Base-by-base conservation (phyloP, 163 green algal species). In the Chlorella variabilis region DNA sequence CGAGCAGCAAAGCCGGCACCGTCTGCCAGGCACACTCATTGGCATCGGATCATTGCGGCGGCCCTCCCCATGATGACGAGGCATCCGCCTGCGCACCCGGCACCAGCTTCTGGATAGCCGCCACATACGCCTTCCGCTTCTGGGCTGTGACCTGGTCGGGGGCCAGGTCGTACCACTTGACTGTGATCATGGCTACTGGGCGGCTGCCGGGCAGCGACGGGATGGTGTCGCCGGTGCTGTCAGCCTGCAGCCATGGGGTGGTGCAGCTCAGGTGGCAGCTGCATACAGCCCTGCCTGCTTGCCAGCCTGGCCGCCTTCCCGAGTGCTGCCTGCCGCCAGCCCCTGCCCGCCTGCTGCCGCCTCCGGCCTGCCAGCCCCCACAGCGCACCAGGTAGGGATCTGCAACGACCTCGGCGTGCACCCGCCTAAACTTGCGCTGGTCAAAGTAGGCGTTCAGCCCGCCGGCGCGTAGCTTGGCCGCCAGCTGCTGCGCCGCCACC, bases 331-430 rank as follows among this genome's bases (percentile, higher is more conserved):
- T 54, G 45, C 45, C 15, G 45, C 45, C 45, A 54, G 45, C 11
- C 45, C 45, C 11, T 15, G 15, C 45, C 15, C 51, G 11, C 45
- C 11, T 54, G 45, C 15, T 54, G 45, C 45, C 11, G 15, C 11
- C 45, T 15, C 45, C 45, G 15, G 45, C 45, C 45, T 23, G 45
- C 45, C 45, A 54, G 45, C 45, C 45, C 45, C 15, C 4, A 4
- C 15, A 54, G 6, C 68, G 62, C n/a, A 76, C 69, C 69, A 76
- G 45, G 31, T 42, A 76, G 7, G 69, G 69, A n/a, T 54, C 69
- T 25, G 29, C 29, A 33, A 54, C 48, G 3, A 41, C 49, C 69
- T 76, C 42, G 20, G 54, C 31, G 45, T 62, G 69, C 18, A 61
- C 49, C 18, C n/a, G n/a, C 36, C 67, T 39, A 75, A 75, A 75